Evolutionary conservation across 164 flowering plant genomes (phyloP).

Genomic region (Brasenia schreberi): DNA sequence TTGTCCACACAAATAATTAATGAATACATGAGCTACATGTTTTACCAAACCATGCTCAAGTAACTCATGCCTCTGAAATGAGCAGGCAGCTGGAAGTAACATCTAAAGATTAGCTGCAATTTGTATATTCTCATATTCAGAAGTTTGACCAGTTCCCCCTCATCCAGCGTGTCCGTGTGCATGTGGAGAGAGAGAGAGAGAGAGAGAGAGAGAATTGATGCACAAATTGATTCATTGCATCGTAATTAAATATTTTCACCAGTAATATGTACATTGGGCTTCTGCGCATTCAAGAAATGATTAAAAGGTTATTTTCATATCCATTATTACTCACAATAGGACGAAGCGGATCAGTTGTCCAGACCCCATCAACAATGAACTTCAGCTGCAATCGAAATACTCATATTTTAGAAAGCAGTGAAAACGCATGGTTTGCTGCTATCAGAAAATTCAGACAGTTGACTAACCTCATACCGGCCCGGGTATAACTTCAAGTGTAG

Average conservation of each 20-base stretch:
- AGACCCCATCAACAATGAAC: conserved; percentile 79
- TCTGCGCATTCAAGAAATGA: conserved; percentile 20
- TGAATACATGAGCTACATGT: no score
- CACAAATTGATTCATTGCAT: background rate
- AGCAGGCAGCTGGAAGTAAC: no score
- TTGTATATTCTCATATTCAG: no score
- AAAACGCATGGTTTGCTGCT: background rate
- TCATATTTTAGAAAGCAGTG: background rate
- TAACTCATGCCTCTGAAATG: no score
- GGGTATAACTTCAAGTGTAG: conserved; percentile 63
- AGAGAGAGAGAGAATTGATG: no score
- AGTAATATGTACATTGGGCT: background rate
- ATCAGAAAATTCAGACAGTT: background rate
- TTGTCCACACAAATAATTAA: no score
- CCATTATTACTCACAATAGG: conserved; percentile 49
- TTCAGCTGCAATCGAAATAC: conserved; percentile 42
- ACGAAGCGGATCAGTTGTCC: conserved; percentile 81
- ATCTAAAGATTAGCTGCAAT: no score
- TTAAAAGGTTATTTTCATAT: conserved; percentile 61
- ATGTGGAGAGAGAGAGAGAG: no score
- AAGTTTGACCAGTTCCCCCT: no score
- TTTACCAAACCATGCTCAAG: no score
- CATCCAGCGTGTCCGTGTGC: background rate
- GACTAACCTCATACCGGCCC: conserved; percentile 72
- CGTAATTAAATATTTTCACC: no score